These are phyloP conservation scores for Psilocybe azurescens DNA, from an alignment of 768 basidiomycete genomes.

Conservation along the genomic window DNA sequence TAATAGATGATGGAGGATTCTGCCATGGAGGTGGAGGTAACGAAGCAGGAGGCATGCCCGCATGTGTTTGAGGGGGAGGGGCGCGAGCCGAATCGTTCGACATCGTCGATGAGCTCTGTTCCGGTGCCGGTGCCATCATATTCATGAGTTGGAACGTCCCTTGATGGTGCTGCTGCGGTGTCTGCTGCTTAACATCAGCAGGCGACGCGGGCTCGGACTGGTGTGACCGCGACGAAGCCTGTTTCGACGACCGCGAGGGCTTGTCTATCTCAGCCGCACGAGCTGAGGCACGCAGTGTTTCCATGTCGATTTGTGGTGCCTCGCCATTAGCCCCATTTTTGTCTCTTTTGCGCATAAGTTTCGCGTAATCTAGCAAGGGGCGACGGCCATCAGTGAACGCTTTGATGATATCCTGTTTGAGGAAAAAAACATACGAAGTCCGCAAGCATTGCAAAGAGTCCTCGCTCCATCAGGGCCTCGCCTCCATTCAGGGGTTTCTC, in stretches of 20 bases:
- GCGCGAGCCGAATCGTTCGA: slow-evolving; percentile 15
- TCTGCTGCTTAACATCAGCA: slow-evolving; percentile 29
- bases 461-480: slow-evolving; percentile 85
- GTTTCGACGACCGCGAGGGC: slow-evolving; percentile 25
- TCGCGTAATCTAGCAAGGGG: slow-evolving; percentile 69
- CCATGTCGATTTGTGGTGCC: slow-evolving; percentile 68
- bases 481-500: slow-evolving; percentile 90
- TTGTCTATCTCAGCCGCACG: slow-evolving; percentile 59
- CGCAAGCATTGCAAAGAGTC: slow-evolving; percentile 87
- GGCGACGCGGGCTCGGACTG: slow-evolving; percentile 38
- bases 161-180: slow-evolving; percentile 48
- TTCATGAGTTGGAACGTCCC: slow-evolving; percentile 63
- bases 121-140: slow-evolving; percentile 35
- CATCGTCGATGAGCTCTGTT: slow-evolving; percentile 18
- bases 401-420: slow-evolving; percentile 2
- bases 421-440: slow-evolving; percentile 64
- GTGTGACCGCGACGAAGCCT: slow-evolving; percentile 29
- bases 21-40: slow-evolving; percentile 35
- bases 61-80: slow-evolving; percentile 18
- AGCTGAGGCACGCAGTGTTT: slow-evolving; percentile 75
- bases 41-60: slow-evolving; percentile 20
- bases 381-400: neutral
- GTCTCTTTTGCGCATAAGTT: slow-evolving; percentile 80
- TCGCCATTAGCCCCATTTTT: slow-evolving; percentile 65
- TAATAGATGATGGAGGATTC: slow-evolving; percentile 20